These are phyloP conservation scores for Kodamaea leandrae DNA, from an alignment of 805 yeast genomes.

Conservation along the genomic window DNA sequence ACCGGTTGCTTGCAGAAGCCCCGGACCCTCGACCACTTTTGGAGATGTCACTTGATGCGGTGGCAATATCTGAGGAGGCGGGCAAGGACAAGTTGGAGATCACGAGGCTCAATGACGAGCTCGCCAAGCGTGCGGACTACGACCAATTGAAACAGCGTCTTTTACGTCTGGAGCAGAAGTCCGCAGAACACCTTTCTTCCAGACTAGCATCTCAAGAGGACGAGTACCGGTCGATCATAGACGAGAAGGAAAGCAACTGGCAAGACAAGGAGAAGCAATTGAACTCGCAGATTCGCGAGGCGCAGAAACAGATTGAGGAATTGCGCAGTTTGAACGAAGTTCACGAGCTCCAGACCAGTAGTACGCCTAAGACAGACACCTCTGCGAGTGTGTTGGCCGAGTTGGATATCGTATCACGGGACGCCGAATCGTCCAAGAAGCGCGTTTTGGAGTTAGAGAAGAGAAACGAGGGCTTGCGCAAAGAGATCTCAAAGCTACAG, in stretches of 20 bases:
- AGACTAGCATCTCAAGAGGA: slow-evolving; percentile 69
- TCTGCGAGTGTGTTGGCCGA: slow-evolving; percentile 46
- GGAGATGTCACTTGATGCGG: slow-evolving; percentile 65
- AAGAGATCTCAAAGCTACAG: slow-evolving; percentile 57
- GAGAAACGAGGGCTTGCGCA: slow-evolving; percentile 71
- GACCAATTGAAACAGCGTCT: slow-evolving; percentile 67
- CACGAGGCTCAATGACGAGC: slow-evolving; percentile 50
- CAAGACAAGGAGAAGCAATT: slow-evolving; percentile 51
- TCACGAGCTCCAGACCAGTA: slow-evolving; percentile 54
- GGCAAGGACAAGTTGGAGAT: slow-evolving; percentile 51
- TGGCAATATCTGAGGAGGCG: slow-evolving; percentile 52
- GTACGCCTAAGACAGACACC: slow-evolving; percentile 30
- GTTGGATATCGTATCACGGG: slow-evolving; percentile 67
- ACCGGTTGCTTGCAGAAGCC: slow-evolving; percentile 77
- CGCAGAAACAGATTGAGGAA: slow-evolving; percentile 59
- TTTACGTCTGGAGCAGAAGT: slow-evolving; percentile 55
- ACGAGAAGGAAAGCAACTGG: slow-evolving; percentile 77
- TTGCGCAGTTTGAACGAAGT: slow-evolving; percentile 64
- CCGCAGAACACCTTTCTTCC: slow-evolving; percentile 52
- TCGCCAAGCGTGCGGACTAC: slow-evolving; percentile 71
- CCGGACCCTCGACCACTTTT: slow-evolving; percentile 89
- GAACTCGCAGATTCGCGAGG: slow-evolving; percentile 48
- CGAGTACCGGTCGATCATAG: slow-evolving; percentile 63
- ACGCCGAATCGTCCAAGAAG: slow-evolving; percentile 66
- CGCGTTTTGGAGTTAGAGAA: slow-evolving; percentile 70